Percentiles rank a stretch among this genome's conserved stretches.
phyloP scores from a whole-genome alignment of 352 stramenopile species.

The Globisporangium lucens region DNA sequence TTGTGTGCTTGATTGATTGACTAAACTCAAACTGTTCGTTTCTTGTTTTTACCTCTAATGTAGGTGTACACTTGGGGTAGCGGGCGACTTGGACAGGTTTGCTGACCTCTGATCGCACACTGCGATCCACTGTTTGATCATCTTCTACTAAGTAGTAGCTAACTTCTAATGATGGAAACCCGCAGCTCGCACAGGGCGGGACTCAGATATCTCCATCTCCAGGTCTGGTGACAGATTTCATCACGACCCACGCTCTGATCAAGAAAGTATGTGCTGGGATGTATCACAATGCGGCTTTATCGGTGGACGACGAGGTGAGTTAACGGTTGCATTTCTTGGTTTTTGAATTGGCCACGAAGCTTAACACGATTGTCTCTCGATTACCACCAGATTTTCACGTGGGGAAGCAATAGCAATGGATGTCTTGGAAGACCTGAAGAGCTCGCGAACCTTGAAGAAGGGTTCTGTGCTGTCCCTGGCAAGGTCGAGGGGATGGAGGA shows the following conservation, averaged over 20 bases:
- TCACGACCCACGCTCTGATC: conserved; percentile 78
- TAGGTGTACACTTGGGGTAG: conserved; percentile 92
- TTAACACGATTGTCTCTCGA: background rate
- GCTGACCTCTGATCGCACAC: background rate
- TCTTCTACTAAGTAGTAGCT: background rate
- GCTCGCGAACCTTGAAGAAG: conserved; percentile 65
- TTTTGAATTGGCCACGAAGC: background rate
- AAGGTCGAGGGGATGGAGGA: conserved; percentile 67
- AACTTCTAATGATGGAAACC: conserved; percentile 11
- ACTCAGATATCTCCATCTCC: conserved; percentile 69
- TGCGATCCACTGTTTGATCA: background rate
- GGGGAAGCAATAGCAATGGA: conserved; percentile 90
- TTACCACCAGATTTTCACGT: conserved; percentile 82
- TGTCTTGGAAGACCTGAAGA: conserved; percentile 81
- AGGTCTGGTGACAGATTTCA: conserved; percentile 76
- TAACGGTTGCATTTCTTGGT: too few relatives aligned
- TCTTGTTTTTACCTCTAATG: background rate
- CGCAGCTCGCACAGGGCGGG: conserved; percentile 60
- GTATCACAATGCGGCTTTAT: conserved; percentile 91
- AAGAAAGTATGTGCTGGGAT: conserved; percentile 85
- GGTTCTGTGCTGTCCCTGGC: conserved; percentile 77
- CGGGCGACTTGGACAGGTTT: conserved; percentile 89
- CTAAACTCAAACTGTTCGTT: background rate
- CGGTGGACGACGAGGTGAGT: conserved; percentile 82
- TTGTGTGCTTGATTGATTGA: background rate